A percentile compares a stretch with the other conserved stretches of the same genome.
Evolutionary conservation across 1,284 basidiomycete species (phyloP).

Genomic region (Xanthoconium separans): DNA sequence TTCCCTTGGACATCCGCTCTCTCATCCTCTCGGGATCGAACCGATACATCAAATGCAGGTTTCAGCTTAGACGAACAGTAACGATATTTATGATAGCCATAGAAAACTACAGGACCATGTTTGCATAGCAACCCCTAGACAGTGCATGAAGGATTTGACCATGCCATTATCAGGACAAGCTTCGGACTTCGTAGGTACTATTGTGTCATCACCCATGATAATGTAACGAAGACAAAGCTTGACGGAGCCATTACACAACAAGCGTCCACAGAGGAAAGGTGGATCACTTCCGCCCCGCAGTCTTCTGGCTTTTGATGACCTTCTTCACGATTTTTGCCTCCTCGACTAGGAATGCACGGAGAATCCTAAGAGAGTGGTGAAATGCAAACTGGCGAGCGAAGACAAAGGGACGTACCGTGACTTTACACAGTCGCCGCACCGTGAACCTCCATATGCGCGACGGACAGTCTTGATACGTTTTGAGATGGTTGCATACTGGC

Average conservation of each 20-base stretch:
- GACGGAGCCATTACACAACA: conserved; percentile 11
- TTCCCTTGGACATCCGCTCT: conserved; percentile 13
- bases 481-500: conserved; percentile 90
- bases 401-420: conserved; percentile 63
- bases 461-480: conserved; percentile 95
- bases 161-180: background rate
- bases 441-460: conserved; percentile 93
- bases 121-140: conserved; percentile 2
- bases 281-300: conserved; percentile 24
- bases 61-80: conserved; percentile 18
- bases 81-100: conserved; percentile 26
- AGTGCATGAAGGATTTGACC: background rate
- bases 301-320: conserved; percentile 84
- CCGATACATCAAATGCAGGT: conserved; percentile 17
- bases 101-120: conserved; percentile 4
- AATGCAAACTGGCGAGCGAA: background rate
- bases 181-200: background rate
- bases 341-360: conserved; percentile 98
- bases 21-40: conserved; percentile 3
- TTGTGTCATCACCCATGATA: background rate
- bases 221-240: conserved; percentile 1
- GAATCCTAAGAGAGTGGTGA: conserved; percentile 62
- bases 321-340: conserved; percentile 99
- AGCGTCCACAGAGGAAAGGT: no score
- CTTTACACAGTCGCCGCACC: conserved; percentile 91